phyloP scores from a whole-genome alignment of 78 protist species.

The Pigoraptor vietnamica region DNA sequence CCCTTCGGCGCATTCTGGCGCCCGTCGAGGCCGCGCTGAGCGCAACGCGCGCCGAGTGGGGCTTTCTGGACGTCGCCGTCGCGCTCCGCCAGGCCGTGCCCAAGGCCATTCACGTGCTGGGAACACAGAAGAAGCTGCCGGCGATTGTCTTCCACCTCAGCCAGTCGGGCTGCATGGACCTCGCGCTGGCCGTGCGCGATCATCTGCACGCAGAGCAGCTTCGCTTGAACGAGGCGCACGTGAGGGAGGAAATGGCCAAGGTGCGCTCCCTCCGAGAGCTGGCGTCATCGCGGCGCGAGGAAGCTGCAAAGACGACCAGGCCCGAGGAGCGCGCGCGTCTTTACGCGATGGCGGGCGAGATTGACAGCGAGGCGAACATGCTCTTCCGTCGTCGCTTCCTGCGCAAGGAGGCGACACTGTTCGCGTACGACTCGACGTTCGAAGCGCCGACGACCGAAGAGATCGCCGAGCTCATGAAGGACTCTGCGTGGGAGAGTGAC shows the following conservation, averaged over 20 bases:
- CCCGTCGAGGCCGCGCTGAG: neutral
- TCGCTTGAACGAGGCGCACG: too few relatives aligned
- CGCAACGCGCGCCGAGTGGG: neutral
- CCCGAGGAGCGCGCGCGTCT: too few relatives aligned
- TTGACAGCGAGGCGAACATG: too few relatives aligned
- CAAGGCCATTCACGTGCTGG: neutral
- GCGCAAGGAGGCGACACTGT: neutral
- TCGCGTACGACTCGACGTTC: neutral
- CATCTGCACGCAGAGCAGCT: neutral
- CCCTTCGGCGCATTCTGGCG: neutral
- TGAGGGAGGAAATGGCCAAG: too few relatives aligned
- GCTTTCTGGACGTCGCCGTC: neutral
- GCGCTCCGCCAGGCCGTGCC: neutral
- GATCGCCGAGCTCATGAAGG: neutral
- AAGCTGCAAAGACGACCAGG: too few relatives aligned
- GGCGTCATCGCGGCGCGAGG: too few relatives aligned
- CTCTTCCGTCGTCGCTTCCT: neutral
- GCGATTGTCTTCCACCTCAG: neutral
- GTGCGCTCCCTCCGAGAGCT: too few relatives aligned
- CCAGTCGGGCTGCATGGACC: neutral
- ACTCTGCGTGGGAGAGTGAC: neutral
- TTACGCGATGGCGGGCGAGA: too few relatives aligned
- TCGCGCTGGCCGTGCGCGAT: neutral
- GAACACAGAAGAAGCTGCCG: neutral
- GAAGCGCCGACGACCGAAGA: neutral